Evolutionary conservation across 2,329 filamentous ascomycete genomes (phyloP).

Genomic region (Esteya vermicola): DNA sequence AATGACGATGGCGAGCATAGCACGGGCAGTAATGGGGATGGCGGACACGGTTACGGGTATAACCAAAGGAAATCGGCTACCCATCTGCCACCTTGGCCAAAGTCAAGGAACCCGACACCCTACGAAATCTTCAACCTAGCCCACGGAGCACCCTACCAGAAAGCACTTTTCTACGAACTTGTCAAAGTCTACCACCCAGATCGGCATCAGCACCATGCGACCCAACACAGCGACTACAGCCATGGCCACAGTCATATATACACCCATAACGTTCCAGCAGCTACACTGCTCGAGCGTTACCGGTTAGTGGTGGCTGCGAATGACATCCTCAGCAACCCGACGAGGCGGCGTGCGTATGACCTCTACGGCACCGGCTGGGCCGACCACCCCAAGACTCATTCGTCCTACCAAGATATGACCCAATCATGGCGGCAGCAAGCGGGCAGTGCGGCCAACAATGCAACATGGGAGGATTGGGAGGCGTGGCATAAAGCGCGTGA

Average conservation of each 20-base stretch:
- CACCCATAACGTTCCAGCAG: constrained; percentile 35
- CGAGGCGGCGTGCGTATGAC: constrained; percentile 72
- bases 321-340: constrained; percentile 69
- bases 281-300: constrained; percentile 72
- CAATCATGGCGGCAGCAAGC: constrained; percentile 32
- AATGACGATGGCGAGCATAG: not conserved
- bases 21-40: not conserved
- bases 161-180: constrained; percentile 73
- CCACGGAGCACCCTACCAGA: constrained; percentile 56
- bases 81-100: constrained; percentile 30
- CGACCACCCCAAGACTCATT: constrained; percentile 34
- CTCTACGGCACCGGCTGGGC: constrained; percentile 69
- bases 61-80: not conserved
- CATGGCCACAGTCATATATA: constrained; percentile 11
- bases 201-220: constrained; percentile 25
- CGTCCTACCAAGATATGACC: constrained; percentile 24
- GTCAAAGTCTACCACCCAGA: constrained; percentile 97
- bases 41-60: not conserved
- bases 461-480: constrained; percentile 98
- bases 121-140: constrained; percentile 69
- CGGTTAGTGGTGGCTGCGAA: constrained; percentile 79
- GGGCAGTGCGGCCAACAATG: constrained; percentile 49
- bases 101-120: constrained; percentile 49
- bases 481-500: constrained; percentile 50
- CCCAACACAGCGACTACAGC: not conserved